A percentile compares a stretch with the other conserved stretches of the same genome.
Conservation (phyloP, 768 basidiomycete genomes). For the Suillus clintonianus region DNA sequence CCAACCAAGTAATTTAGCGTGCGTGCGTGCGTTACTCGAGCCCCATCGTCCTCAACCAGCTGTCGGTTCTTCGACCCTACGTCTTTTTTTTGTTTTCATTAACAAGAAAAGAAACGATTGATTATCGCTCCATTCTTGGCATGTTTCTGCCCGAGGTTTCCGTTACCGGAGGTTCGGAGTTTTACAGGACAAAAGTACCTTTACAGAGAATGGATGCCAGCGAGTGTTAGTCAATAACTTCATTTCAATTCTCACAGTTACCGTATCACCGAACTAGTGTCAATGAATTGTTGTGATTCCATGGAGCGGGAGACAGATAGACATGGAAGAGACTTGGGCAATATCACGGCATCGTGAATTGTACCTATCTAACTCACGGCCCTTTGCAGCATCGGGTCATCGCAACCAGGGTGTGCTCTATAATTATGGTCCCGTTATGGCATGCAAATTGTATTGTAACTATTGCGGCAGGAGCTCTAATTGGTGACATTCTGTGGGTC, state of each 20-base stretch:
- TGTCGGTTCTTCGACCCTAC: neutral
- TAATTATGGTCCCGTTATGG: slow-evolving; percentile 16
- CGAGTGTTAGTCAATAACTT: neutral
- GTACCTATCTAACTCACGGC: neutral
- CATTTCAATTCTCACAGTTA: neutral
- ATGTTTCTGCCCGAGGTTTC: neutral
- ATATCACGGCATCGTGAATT: neutral
- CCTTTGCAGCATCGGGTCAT: neutral
- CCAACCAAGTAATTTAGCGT: neutral
- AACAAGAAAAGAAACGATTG: no score
- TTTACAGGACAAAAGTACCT: neutral
- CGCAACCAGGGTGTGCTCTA: neutral
- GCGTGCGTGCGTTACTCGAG: neutral
- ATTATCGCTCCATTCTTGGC: neutral
- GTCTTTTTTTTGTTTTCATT: no score
- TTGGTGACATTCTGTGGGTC: neutral
- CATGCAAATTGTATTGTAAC: slow-evolving; percentile 22
- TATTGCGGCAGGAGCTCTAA: slow-evolving; percentile 16
- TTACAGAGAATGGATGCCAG: no score
- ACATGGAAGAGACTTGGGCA: neutral
- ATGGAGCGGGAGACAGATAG: slow-evolving; percentile 5
- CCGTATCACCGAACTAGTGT: slow-evolving; percentile 6
- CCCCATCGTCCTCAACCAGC: neutral
- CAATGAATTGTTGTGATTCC: neutral
- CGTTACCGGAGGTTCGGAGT: neutral